Percentiles rank a stretch among this genome's conserved stretches.
Evolutionary conservation across 192 early-diverging fungal species (phyloP).

Genomic region (Coemansia sp.): DNA sequence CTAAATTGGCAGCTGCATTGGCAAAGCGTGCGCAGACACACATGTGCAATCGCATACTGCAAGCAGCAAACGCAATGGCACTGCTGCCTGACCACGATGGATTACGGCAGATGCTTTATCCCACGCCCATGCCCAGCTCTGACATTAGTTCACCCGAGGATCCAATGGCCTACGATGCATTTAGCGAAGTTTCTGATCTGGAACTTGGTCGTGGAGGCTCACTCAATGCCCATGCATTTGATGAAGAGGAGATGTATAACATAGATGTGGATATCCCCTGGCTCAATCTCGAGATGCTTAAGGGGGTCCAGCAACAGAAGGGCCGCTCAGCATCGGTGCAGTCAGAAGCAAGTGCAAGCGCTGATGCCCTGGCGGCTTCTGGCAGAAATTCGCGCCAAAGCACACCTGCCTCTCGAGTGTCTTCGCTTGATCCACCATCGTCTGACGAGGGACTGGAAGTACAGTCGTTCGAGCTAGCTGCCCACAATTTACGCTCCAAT

Average conservation of each 20-base stretch:
- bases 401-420: conserved; percentile 20
- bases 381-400: conserved; percentile 7
- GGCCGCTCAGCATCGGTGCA: conserved; percentile 14
- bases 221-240: background rate
- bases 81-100: background rate
- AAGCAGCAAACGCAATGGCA: background rate
- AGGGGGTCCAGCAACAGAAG: conserved; percentile 1
- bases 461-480: conserved; percentile 36
- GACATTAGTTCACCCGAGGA: background rate
- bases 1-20: background rate
- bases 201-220: conserved; percentile 32
- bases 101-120: conserved; percentile 1
- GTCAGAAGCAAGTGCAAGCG: conserved; percentile 21
- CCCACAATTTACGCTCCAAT: background rate
- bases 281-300: conserved; percentile 26
- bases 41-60: background rate
- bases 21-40: background rate
- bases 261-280: conserved; percentile 43
- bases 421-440: conserved; percentile 30
- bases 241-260: conserved; percentile 7
- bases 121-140: background rate
- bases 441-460: conserved; percentile 37
- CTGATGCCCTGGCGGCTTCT: no score
- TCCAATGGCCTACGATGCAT: background rate
- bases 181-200: conserved; percentile 14